Evolutionary conservation across 768 basidiomycete genomes (phyloP), one percentile per base, ranked within the genome.

Genomic region (Kwoniella heveanensis): DNA sequence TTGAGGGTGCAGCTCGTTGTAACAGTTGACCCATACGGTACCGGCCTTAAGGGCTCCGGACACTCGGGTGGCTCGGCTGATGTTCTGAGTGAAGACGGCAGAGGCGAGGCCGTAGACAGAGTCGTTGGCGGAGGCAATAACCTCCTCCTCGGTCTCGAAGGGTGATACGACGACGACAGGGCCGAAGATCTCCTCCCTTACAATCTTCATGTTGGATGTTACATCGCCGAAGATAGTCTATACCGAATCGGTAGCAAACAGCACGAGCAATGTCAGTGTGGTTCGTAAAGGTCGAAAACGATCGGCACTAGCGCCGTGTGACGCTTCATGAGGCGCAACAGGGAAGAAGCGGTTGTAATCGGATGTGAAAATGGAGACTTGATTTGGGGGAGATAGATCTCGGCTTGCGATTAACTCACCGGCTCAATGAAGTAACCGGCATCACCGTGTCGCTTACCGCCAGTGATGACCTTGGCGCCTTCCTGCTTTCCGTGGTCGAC

Each of bases 151-250:
- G 7, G 89, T 88, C 68, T 85, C 86, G 82, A 97, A 97, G 76
- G 87, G 88, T 82, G 88, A 84, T 39, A 92, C 81, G 26, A 87
- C 88, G 59, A 94, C 85, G 2, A 98, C 94, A 26, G 95, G 95
- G 9, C 95, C 95, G 78, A 98, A 98, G 69, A 96, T 96, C 88
- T 94, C 90, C 81, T 91, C 90, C 75, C 85, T 83, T 68, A 88
- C 88, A 66, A 94, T 91, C 81, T 86, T 87, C 88, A 90, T 90
- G 59, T 88, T 85, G 19, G 85, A 83, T 49, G 81, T 84, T 21
- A 85, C 84, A 72, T 90, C 83, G 19, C 87, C 86, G 82, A 91
- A 91, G 69, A 91, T 84, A 24, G 91, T 91, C 72, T 74, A 68
- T 39, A 13, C 1, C 13, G 12, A 32, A 15, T n/a, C 13, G 17